Conservation (phyloP, 371 early-diverging fungal species). For the Smittium mucronatum region DNA sequence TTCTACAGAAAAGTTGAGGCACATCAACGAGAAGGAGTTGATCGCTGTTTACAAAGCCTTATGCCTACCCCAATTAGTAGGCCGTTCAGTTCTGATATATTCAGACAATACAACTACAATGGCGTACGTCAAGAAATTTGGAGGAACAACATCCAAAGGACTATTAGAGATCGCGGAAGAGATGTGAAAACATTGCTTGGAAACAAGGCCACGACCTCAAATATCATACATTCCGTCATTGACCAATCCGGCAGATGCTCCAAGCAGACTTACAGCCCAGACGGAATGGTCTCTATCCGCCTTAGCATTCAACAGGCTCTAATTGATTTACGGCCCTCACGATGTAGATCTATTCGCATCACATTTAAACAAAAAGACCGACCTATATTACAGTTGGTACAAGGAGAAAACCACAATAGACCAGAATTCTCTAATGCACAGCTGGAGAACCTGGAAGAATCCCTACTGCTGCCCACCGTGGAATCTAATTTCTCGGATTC, state of each 20-base stretch:
- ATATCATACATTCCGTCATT: background rate
- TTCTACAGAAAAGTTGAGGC: background rate
- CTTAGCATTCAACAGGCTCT: background rate
- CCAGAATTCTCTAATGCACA: constrained; percentile 23
- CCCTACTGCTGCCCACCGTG: background rate
- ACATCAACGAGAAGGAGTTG: background rate
- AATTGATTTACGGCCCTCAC: background rate
- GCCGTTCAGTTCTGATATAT: background rate
- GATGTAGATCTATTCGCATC: constrained; percentile 28
- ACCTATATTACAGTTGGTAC: constrained; percentile 15
- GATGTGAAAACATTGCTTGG: background rate
- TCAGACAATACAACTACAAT: background rate
- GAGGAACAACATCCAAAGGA: background rate
- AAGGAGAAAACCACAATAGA: constrained; percentile 20
- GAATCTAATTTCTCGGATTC: background rate
- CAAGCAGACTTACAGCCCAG: background rate
- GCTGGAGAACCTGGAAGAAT: constrained; percentile 13
- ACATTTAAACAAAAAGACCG: constrained; percentile 11
- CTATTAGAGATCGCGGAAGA: background rate
- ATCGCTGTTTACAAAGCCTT: background rate
- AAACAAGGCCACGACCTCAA: background rate
- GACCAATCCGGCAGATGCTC: background rate
- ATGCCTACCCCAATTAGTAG: background rate
- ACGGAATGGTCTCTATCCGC: constrained; percentile 6
- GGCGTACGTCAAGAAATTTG: background rate